Evolutionary conservation across 768 basidiomycete species (phyloP), one percentile per base, ranked within the genome.

Genomic region (Phaffia tasmanica): DNA sequence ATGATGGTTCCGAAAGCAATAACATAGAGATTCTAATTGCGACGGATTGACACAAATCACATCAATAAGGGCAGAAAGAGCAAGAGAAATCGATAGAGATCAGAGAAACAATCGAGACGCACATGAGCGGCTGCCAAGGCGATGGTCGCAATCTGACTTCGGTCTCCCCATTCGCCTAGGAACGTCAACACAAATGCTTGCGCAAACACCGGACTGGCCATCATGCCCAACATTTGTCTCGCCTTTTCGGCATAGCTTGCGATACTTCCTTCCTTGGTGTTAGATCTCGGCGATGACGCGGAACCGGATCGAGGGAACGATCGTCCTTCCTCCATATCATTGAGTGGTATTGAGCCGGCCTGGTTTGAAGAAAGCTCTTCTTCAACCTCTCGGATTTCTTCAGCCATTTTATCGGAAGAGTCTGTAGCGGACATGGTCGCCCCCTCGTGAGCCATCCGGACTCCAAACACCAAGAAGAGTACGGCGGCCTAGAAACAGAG

Each of bases 131-230:
- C 93, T 1, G 88, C 94, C 62, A 98, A 80, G 6, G 90, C 93
- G 70, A 98, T 94, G 1, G 95, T 98, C 1, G 95, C 87, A 72
- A 98, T 90, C 78, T 99, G 94, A 73, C 90, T 94, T 62, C 94
- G 79, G 78, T 98, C 95, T 0, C 95, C 94, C 95, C 95, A 98
- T 78, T 99, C 95, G 14, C 93, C 95, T n/a, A 99, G 80, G 77
- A 97, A 97, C 0, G 94, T 98, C 68, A 99, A 80, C 42, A 94
- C 79, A 73, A 99, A 97, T 0, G 90, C 84, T 76, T 99, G 92
- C 2, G 92, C 91, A 73, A 97, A 94, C 1, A 95, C 89, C 0
- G 94, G 94, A 0, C 89, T 91, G 1, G 66, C 66, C 35, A 42
- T 42, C 11, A 42, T 11, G 35, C 35, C 35, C 35, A 42, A 42